Percentiles rank a stretch among this genome's conserved stretches.
Evolutionary conservation across 306 rosid species (phyloP).

Genomic region (Malus orientalis): DNA sequence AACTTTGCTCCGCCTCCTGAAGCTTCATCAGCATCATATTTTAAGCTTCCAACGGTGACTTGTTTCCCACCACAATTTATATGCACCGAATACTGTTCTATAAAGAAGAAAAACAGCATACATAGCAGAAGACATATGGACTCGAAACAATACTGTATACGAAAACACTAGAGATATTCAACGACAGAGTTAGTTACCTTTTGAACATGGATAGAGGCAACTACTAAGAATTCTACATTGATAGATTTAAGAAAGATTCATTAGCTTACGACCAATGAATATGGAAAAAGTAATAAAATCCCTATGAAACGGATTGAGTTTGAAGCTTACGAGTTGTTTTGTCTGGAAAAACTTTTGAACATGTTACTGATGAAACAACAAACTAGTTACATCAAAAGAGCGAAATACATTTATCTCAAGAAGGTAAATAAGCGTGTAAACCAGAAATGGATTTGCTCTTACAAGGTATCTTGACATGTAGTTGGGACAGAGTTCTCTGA

Average conservation of each 20-base stretch:
- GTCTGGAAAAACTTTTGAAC: slow-evolving; percentile 12
- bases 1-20: slow-evolving; percentile 40
- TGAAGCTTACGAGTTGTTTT: slow-evolving; percentile 8
- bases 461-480: slow-evolving; percentile 8
- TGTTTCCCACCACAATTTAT: slow-evolving; percentile 57
- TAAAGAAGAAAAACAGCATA: neutral
- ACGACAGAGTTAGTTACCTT: neutral
- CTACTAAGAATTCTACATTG: neutral
- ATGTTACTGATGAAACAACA: neutral
- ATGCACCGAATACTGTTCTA: slow-evolving; percentile 29
- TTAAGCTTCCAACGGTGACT: slow-evolving; percentile 21
- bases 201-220: slow-evolving; percentile 3
- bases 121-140: neutral
- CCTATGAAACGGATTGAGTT: neutral
- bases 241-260: neutral
- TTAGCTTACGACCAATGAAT: neutral
- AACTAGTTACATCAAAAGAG: too few species aligned
- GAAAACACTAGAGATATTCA: neutral
- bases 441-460: neutral
- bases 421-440: neutral
- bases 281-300: neutral
- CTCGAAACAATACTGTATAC: neutral
- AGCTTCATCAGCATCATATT: slow-evolving; percentile 37
- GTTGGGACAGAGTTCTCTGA: neutral
- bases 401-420: neutral